phyloP scores from a whole-genome alignment of 345 rosid species.

The Dipteronia sinensis region DNA sequence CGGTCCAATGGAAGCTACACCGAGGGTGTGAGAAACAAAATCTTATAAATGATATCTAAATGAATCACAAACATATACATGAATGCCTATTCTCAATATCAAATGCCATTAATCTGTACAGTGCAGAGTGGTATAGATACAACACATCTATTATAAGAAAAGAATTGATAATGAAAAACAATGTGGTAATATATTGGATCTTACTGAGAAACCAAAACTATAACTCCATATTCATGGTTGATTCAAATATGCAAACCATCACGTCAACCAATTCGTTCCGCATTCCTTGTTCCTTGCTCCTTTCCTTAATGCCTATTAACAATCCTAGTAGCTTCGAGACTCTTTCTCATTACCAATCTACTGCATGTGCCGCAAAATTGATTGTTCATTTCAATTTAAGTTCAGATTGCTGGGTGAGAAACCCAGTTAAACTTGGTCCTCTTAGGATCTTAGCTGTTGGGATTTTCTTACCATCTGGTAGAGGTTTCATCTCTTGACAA shows the following conservation, averaged over 20 bases:
- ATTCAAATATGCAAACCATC: neutral
- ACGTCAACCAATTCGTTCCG: neutral
- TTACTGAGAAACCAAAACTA: neutral
- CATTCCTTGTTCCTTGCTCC: neutral
- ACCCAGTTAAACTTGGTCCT: neutral
- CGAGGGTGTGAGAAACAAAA: too few relatives aligned
- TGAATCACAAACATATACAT: too few relatives aligned
- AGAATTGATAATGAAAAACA: neutral
- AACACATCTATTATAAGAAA: neutral
- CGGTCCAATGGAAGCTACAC: too few relatives aligned
- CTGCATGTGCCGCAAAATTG: neutral
- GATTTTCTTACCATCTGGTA: neutral
- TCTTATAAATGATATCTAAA: too few relatives aligned
- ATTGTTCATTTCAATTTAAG: neutral
- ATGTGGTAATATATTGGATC: neutral
- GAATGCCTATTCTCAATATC: neutral
- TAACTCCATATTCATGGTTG: neutral
- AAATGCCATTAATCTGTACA: conserved; percentile 11
- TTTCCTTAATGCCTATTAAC: neutral
- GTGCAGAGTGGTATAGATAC: neutral
- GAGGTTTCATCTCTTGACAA: conserved; percentile 5
- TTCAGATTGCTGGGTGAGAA: neutral
- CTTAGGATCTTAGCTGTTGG: neutral
- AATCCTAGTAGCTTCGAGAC: neutral
- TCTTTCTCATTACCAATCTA: neutral